phyloP scores from a whole-genome alignment of 2,329 filamentous ascomycete species.

The Sphaerulina vaccinii region DNA sequence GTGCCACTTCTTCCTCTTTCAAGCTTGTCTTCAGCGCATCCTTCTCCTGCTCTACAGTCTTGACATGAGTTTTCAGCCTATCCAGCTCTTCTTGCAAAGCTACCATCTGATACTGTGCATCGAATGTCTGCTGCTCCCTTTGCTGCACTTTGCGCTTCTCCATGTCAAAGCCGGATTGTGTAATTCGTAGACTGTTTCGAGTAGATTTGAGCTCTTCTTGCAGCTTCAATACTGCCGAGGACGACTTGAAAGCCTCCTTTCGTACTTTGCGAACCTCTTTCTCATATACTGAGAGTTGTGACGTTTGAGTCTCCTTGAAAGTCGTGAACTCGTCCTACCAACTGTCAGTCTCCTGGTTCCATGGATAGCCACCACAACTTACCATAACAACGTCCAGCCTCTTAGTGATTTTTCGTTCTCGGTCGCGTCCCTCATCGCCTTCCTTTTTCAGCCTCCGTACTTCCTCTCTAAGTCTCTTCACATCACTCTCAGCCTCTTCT shows the following conservation, averaged over 20 bases:
- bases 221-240: constrained; percentile 66
- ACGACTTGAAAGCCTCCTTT: constrained; percentile 74
- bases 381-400: constrained; percentile 69
- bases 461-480: constrained; percentile 64
- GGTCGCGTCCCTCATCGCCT: constrained; percentile 63
- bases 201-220: constrained; percentile 70
- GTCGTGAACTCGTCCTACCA: constrained; percentile 66
- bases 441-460: constrained; percentile 55
- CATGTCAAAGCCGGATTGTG: constrained; percentile 60
- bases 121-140: constrained; percentile 68
- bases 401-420: constrained; percentile 66
- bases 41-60: constrained; percentile 68
- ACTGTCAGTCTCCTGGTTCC: constrained; percentile 18
- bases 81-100: constrained; percentile 66
- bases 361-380: constrained; percentile 36
- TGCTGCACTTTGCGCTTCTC: constrained; percentile 62
- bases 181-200: constrained; percentile 54
- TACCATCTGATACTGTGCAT: constrained; percentile 64
- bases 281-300: constrained; percentile 57
- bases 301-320: constrained; percentile 59
- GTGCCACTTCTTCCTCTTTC: constrained; percentile 70
- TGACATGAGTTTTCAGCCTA: constrained; percentile 61
- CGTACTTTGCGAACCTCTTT: constrained; percentile 69
- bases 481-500: constrained; percentile 70
- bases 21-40: constrained; percentile 71